Conservation (phyloP, 257 asterid species). For the Coffea eugenioides region DNA sequence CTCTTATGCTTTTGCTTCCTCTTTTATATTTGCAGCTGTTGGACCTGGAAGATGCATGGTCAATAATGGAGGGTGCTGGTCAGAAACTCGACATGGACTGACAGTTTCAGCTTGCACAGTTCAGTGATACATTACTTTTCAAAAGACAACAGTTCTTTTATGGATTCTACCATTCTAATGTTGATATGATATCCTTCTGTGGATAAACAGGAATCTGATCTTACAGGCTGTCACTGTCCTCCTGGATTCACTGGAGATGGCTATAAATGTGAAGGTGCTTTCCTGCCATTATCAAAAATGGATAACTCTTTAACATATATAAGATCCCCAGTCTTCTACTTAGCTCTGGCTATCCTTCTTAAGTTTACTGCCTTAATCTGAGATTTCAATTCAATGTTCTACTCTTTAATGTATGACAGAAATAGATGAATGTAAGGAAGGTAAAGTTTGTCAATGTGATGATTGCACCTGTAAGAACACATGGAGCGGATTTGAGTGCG, state of each 20-base stretch:
- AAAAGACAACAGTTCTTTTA: too few species aligned
- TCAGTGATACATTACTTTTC: constrained; percentile 25
- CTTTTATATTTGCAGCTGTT: constrained; percentile 48
- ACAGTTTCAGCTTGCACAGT: constrained; percentile 80
- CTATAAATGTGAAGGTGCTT: constrained; percentile 64
- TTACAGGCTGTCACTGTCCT: constrained; percentile 80
- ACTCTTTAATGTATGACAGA: constrained; percentile 34
- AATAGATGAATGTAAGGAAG: constrained; percentile 78
- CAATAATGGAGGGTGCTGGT: constrained; percentile 88
- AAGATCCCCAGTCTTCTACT: background rate
- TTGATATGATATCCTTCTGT: background rate
- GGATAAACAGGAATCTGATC: constrained; percentile 52
- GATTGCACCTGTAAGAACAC: constrained; percentile 82
- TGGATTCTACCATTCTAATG: background rate
- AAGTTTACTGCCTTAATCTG: background rate
- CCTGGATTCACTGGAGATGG: constrained; percentile 82
- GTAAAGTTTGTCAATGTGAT: constrained; percentile 62
- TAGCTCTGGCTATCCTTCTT: background rate
- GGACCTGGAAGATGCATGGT: constrained; percentile 89
- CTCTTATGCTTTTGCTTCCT: background rate
- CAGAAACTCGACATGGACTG: constrained; percentile 48
- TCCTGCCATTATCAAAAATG: background rate
- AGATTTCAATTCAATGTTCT: background rate
- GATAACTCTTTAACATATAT: background rate
- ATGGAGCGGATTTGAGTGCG: constrained; percentile 86